Percentiles rank a stretch among this genome's conserved stretches.
Evolutionary conservation across 768 basidiomycete genomes (phyloP).

Genomic region (Boletellus ananas): DNA sequence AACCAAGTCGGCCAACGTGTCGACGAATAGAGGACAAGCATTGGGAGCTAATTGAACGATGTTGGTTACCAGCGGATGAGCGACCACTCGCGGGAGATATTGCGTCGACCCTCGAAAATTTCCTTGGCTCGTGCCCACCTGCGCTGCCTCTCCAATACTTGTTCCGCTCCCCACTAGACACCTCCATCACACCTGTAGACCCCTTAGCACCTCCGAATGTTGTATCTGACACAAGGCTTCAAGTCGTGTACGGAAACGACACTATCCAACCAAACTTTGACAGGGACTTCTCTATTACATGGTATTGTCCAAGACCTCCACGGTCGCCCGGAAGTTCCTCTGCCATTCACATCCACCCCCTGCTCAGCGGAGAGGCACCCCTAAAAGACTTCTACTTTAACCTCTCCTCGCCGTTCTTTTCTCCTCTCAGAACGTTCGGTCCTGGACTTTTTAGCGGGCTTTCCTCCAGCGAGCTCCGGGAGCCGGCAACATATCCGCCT

Average conservation of each 20-base stretch:
- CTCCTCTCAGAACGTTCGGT: background rate
- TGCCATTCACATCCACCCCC: background rate
- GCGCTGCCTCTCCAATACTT: background rate
- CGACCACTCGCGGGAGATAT: background rate
- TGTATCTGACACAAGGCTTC: too few relatives aligned
- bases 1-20: background rate
- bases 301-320: too few relatives aligned
- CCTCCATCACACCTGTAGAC: background rate
- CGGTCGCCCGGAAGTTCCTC: background rate
- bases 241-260: too few relatives aligned
- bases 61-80: background rate
- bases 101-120: background rate
- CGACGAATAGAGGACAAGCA: background rate
- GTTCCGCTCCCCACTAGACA: background rate
- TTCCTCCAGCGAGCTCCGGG: background rate
- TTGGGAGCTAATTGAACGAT: conserved; percentile 5
- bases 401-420: background rate
- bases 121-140: background rate
- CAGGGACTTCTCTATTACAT: too few relatives aligned
- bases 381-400: background rate
- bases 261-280: too few relatives aligned
- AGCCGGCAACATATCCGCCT: background rate
- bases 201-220: background rate
- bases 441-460: background rate
- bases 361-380: background rate